Evolutionary conservation across 345 rosid species (phyloP).

Genomic region (Anacardium occidentale): DNA sequence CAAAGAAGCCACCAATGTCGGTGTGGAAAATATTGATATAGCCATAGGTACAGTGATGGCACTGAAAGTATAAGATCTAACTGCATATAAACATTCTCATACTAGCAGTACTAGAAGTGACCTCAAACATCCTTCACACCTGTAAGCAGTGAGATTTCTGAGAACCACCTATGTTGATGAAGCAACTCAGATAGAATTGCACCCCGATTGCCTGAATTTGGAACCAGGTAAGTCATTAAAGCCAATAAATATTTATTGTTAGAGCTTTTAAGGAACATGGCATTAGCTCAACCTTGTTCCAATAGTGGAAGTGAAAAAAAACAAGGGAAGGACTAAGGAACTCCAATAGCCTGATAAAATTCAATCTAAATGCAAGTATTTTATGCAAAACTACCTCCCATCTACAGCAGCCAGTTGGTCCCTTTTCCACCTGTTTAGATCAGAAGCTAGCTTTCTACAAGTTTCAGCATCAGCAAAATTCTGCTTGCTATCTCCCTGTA

Average conservation of each 20-base stretch:
- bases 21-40: background rate
- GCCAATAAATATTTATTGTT: background rate
- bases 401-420: constrained; percentile 9
- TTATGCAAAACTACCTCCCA: constrained; percentile 27
- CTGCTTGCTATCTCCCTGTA: constrained; percentile 20
- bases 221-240: constrained; percentile 6
- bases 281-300: constrained; percentile 19
- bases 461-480: constrained; percentile 15
- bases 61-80: constrained; percentile 13
- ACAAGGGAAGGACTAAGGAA: background rate
- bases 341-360: background rate
- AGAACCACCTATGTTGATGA: constrained; percentile 1
- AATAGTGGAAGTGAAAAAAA: background rate
- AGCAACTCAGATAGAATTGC: background rate
- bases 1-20: too few species aligned
- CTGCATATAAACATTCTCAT: constrained; percentile 10
- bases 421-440: background rate
- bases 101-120: constrained; percentile 2
- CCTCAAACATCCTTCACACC: constrained; percentile 4
- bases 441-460: constrained; percentile 20
- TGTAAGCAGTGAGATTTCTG: constrained; percentile 7
- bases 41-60: background rate
- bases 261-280: background rate
- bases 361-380: background rate
- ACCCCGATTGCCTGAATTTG: constrained; percentile 10